Evolutionary conservation across 1,284 basidiomycete genomes (phyloP).

Genomic region (Leccinum ponderosum): DNA sequence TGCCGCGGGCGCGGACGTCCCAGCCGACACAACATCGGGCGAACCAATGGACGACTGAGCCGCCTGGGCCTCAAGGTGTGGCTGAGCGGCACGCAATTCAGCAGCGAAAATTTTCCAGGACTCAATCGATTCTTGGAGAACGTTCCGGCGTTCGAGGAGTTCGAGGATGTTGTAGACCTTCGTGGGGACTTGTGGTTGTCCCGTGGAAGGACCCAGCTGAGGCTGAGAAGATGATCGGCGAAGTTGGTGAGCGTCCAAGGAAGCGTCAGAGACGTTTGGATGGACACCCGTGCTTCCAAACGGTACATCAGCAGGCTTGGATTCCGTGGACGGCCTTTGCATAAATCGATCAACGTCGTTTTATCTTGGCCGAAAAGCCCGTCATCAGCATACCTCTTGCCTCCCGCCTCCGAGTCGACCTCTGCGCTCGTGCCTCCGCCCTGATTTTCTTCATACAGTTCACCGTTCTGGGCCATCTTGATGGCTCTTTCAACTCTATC

Average conservation of each 20-base stretch:
- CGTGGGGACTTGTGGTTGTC: conserved; percentile 19
- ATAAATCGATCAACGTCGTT: conserved; percentile 9
- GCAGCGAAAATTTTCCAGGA: conserved; percentile 22
- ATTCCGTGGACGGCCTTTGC: conserved; percentile 16
- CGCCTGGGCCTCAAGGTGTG: conserved; percentile 14
- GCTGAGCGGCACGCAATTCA: conserved; percentile 23
- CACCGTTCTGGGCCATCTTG: conserved; percentile 28
- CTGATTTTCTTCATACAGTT: conserved; percentile 15
- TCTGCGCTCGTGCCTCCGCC: neutral
- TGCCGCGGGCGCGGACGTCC: neutral
- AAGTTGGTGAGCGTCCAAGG: conserved; percentile 23
- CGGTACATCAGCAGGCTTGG: conserved; percentile 1
- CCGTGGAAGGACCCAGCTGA: conserved; percentile 24
- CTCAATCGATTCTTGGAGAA: conserved; percentile 32
- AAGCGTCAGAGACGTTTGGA: conserved; percentile 3
- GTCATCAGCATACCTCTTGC: conserved; percentile 16
- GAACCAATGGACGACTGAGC: neutral
- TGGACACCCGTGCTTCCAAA: conserved; percentile 5
- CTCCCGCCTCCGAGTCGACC: neutral
- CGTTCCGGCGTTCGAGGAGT: conserved; percentile 26
- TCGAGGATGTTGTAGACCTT: conserved; percentile 30
- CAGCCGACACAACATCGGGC: neutral
- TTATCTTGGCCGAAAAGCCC: conserved; percentile 4
- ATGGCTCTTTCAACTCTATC: conserved; percentile 33
- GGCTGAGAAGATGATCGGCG: conserved; percentile 34